phyloP scores from a whole-genome alignment of 768 basidiomycete species.

The Auricularia sp. region DNA sequence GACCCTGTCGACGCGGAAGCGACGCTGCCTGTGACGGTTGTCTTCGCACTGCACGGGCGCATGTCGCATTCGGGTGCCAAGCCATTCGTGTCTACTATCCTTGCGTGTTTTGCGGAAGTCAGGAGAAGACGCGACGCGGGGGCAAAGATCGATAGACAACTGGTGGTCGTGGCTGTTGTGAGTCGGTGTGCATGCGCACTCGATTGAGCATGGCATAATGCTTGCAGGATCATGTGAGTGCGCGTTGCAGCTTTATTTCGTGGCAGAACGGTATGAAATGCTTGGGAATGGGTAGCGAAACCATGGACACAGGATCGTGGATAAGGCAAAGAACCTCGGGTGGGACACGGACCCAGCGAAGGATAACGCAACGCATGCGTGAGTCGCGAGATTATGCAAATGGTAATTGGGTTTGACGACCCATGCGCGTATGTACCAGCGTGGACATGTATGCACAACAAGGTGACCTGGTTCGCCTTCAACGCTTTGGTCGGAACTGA shows the following conservation, averaged over 20 bases:
- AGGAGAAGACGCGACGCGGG: too few species aligned
- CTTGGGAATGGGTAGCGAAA: conserved; percentile 35
- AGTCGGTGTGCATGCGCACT: too few species aligned
- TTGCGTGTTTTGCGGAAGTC: too few species aligned
- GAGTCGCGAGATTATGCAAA: conserved; percentile 10
- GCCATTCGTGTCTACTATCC: neutral
- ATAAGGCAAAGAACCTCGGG: conserved; percentile 26
- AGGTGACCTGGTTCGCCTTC: conserved; percentile 19
- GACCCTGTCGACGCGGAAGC: neutral
- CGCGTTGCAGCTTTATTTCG: too few species aligned
- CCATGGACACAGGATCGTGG: conserved; percentile 34
- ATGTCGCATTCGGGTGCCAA: conserved; percentile 19
- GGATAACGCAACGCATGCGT: conserved; percentile 36
- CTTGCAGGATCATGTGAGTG: too few species aligned
- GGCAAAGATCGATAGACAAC: too few species aligned
- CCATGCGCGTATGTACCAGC: conserved; percentile 11
- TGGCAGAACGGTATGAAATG: too few species aligned
- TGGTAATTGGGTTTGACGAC: neutral
- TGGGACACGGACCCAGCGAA: conserved; percentile 26
- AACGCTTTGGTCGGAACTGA: neutral
- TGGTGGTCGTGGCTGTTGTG: too few species aligned
- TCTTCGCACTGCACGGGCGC: conserved; percentile 42
- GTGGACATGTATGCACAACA: conserved; percentile 41
- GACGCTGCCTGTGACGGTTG: conserved; percentile 19
- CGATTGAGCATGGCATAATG: too few species aligned